Conservation (phyloP, 192 early-diverging fungal genomes). For the Funneliformis geosporum region DNA sequence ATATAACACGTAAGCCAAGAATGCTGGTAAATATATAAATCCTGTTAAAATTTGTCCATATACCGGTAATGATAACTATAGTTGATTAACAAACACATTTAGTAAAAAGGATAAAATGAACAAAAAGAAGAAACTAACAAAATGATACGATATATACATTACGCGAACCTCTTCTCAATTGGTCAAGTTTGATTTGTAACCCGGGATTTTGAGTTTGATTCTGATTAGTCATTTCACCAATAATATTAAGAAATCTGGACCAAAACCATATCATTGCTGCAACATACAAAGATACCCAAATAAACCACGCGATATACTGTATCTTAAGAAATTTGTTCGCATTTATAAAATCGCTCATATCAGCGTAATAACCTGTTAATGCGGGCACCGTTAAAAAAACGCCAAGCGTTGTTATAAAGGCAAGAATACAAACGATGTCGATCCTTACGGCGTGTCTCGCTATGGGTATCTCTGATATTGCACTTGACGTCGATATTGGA, state of each 20-base stretch:
- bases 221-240: not conserved
- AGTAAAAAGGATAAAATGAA: not conserved
- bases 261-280: not conserved
- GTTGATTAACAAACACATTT: not conserved
- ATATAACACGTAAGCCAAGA: not conserved
- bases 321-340: not conserved
- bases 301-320: not conserved
- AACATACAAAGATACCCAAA: slow-evolving; percentile 2
- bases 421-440: not conserved
- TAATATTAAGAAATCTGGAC: slow-evolving; percentile 6
- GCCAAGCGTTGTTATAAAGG: not conserved
- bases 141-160: not conserved
- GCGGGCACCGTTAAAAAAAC: not conserved
- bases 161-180: not conserved
- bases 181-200: not conserved
- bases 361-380: slow-evolving; percentile 16
- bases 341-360: not conserved
- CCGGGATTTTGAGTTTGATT: not conserved
- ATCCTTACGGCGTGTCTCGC: not conserved
- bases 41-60: not conserved
- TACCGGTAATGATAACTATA: not conserved
- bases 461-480: not conserved
- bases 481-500: not conserved
- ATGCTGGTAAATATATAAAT: not conserved
- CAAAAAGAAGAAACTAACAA: not conserved